Conservation (phyloP, 352 stramenopile genomes). For the Phytophthora foliorum region DNA sequence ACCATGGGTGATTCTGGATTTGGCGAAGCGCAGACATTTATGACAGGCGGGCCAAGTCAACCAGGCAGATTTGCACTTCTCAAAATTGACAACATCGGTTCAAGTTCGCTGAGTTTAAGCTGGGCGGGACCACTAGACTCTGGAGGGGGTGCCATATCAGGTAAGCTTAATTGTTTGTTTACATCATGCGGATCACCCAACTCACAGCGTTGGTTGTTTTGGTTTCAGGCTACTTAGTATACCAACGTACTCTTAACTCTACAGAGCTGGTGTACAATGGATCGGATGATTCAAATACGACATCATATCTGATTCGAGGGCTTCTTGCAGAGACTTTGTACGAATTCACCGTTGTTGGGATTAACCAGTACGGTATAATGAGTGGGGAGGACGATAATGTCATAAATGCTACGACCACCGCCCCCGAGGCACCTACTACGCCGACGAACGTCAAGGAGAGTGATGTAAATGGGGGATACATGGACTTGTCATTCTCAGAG, state of each 20-base stretch:
- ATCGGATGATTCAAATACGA: constrained; percentile 15
- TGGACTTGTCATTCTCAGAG: constrained; percentile 34
- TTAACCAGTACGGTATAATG: constrained; percentile 56
- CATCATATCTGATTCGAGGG: constrained; percentile 15
- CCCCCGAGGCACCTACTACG: constrained; percentile 24
- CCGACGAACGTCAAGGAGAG: constrained; percentile 28
- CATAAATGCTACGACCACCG: constrained; percentile 23
- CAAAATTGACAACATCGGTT: constrained; percentile 22
- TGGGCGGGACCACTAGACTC: constrained; percentile 50
- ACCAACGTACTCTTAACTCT: constrained; percentile 10
- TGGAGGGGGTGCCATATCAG: constrained; percentile 48
- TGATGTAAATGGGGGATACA: constrained; percentile 37
- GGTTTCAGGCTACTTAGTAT: constrained; percentile 39
- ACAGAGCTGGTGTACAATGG: constrained; percentile 38
- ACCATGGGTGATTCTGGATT: constrained; percentile 23
- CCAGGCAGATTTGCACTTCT: constrained; percentile 26
- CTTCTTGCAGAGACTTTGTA: constrained; percentile 47
- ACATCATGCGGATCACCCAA: not conserved
- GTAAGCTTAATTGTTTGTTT: constrained; percentile 25
- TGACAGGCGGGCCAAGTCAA: constrained; percentile 23
- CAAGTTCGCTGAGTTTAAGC: constrained; percentile 39
- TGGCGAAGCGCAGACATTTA: constrained; percentile 31
- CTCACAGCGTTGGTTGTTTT: not conserved
- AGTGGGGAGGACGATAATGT: constrained; percentile 25
- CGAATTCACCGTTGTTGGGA: constrained; percentile 43